Evolutionary conservation across 768 basidiomycete species (phyloP).

Genomic region (Tylopilus sp.): DNA sequence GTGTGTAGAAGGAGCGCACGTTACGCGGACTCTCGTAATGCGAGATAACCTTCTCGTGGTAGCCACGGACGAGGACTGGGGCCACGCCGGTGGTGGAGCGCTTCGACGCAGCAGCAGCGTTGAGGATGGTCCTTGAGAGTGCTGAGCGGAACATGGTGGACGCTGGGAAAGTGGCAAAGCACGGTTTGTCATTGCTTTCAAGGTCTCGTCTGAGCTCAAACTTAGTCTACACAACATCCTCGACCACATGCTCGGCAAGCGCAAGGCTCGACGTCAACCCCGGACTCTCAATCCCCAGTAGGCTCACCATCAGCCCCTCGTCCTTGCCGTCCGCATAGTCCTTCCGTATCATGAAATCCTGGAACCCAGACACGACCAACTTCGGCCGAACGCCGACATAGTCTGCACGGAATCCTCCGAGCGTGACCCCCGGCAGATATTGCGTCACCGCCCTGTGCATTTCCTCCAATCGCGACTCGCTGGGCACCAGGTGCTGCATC

Average conservation of each 20-base stretch:
- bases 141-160: constrained; percentile 70
- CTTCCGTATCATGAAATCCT: constrained; percentile 75
- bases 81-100: constrained; percentile 38
- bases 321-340: constrained; percentile 51
- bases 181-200: constrained; percentile 5
- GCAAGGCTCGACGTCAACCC: constrained; percentile 87
- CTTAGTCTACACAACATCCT: constrained; percentile 38
- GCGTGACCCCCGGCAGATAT: constrained; percentile 64
- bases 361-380: constrained; percentile 77
- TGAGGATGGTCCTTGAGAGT: constrained; percentile 48
- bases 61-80: constrained; percentile 63
- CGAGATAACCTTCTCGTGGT: constrained; percentile 95
- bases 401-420: constrained; percentile 69
- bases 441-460: constrained; percentile 71
- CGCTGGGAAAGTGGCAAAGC: constrained; percentile 21
- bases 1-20: constrained; percentile 52
- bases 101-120: constrained; percentile 41
- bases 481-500: constrained; percentile 60
- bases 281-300: constrained; percentile 90
- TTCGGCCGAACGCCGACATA: constrained; percentile 89
- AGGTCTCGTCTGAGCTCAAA: constrained; percentile 25
- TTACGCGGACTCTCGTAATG: constrained; percentile 98
- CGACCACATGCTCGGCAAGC: constrained; percentile 79
- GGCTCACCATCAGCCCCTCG: constrained; percentile 59
- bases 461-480: constrained; percentile 53